Evolutionary conservation across 2,329 filamentous ascomycete genomes (phyloP).

Genomic region (Pseudogymnoascus sp.): DNA sequence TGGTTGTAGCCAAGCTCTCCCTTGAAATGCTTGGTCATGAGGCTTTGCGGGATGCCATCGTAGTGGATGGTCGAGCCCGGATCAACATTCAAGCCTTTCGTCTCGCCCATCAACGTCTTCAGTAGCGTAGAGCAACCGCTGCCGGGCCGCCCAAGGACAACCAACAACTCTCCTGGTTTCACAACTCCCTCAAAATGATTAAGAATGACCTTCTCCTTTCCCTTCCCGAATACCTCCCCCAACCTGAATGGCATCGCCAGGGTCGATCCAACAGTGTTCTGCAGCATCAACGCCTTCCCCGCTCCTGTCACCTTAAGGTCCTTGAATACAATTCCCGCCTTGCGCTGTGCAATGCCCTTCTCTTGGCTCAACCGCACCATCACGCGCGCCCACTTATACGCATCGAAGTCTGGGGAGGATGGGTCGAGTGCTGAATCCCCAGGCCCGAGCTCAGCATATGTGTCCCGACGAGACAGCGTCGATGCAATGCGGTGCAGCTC

Average conservation of each 20-base stretch:
- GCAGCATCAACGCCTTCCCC: conserved; percentile 57
- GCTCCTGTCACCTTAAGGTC: conserved; percentile 59
- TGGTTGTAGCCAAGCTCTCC: conserved; percentile 67
- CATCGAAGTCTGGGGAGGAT: conserved; percentile 40
- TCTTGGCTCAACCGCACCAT: conserved; percentile 42
- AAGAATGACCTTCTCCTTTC: conserved; percentile 50
- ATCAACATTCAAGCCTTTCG: conserved; percentile 47
- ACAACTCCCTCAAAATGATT: conserved; percentile 56
- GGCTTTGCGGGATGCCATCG: conserved; percentile 42
- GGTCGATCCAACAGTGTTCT: conserved; percentile 55
- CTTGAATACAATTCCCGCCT: conserved; percentile 54
- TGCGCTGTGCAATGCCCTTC: conserved; percentile 44
- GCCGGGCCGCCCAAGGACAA: conserved; percentile 59
- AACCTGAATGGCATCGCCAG: conserved; percentile 49
- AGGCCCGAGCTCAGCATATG: conserved; percentile 30
- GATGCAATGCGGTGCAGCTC: conserved; percentile 23
- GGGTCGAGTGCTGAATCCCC: conserved; percentile 45
- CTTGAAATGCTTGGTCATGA: conserved; percentile 51
- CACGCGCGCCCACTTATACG: conserved; percentile 43
- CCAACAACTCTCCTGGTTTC: conserved; percentile 55
- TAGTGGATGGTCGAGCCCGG: conserved; percentile 48
- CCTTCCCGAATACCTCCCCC: conserved; percentile 45
- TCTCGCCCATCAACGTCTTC: conserved; percentile 50
- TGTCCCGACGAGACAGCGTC: conserved; percentile 17
- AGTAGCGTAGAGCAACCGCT: conserved; percentile 57